phyloP scores from a whole-genome alignment of 257 asterid species.

The Rehmannia glutinosa region DNA sequence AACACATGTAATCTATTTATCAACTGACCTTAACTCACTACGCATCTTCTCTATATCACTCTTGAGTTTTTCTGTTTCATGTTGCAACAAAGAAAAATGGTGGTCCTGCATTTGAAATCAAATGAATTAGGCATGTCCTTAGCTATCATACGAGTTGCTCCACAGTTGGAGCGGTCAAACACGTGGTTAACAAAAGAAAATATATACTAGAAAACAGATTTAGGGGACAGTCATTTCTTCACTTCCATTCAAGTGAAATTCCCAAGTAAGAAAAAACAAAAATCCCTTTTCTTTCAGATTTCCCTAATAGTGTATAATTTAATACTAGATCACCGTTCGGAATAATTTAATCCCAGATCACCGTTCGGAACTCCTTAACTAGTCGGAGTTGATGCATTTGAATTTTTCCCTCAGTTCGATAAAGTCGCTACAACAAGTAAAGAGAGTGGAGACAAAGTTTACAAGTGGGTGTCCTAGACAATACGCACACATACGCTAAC shows the following conservation, averaged over 20 bases:
- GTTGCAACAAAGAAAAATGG: slow-evolving; percentile 87
- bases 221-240: background rate
- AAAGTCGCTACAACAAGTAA: background rate
- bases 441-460: background rate
- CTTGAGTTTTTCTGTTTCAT: slow-evolving; percentile 80
- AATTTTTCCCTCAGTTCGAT: background rate
- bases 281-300: no score
- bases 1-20: background rate
- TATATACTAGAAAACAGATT: background rate
- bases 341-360: no score
- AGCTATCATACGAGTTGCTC: no score
- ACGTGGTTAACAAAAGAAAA: background rate
- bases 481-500: background rate
- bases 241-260: background rate
- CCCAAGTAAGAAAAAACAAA: background rate
- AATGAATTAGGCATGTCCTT: slow-evolving; percentile 5
- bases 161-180: background rate
- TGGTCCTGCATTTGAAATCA: slow-evolving; percentile 58
- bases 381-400: background rate
- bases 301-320: no score
- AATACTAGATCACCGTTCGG: background rate
- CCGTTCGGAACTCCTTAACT: background rate
- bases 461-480: background rate
- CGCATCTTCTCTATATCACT: slow-evolving; percentile 86
- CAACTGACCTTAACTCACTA: slow-evolving; percentile 70